Conservation (phyloP, 352 stramenopile genomes). For the Phytophthora colocasiae region DNA sequence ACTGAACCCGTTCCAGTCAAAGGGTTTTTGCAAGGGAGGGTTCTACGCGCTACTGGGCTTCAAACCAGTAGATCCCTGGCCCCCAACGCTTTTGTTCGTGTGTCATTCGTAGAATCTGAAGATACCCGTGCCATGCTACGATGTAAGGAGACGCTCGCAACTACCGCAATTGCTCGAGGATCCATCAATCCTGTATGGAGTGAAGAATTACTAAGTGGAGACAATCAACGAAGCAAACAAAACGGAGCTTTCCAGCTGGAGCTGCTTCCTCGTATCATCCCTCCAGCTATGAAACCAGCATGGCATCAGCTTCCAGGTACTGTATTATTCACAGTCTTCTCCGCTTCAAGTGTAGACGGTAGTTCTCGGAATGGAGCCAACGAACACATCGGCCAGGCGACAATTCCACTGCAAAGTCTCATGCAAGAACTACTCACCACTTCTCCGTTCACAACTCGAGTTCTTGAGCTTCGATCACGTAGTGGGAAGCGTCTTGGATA, state of each 20-base stretch:
- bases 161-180: constrained; percentile 33
- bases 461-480: constrained; percentile 48
- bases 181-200: constrained; percentile 60
- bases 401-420: constrained; percentile 47
- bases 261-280: constrained; percentile 40
- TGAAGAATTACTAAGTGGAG: constrained; percentile 18
- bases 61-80: constrained; percentile 15
- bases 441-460: constrained; percentile 30
- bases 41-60: constrained; percentile 55
- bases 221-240: background rate
- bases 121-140: constrained; percentile 59
- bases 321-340: constrained; percentile 71
- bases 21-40: constrained; percentile 51
- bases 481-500: constrained; percentile 40
- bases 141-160: constrained; percentile 64
- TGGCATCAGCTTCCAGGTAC: constrained; percentile 67
- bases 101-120: constrained; percentile 61
- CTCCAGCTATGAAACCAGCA: constrained; percentile 25
- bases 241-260: constrained; percentile 55
- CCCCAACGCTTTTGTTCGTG: constrained; percentile 53
- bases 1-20: constrained; percentile 25
- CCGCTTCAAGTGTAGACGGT: constrained; percentile 16
- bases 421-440: constrained; percentile 40
- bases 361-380: constrained; percentile 22
- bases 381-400: constrained; percentile 67